Base-by-base conservation (phyloP, 2,329 filamentous ascomycete species). In the Acarospora socialis region DNA sequence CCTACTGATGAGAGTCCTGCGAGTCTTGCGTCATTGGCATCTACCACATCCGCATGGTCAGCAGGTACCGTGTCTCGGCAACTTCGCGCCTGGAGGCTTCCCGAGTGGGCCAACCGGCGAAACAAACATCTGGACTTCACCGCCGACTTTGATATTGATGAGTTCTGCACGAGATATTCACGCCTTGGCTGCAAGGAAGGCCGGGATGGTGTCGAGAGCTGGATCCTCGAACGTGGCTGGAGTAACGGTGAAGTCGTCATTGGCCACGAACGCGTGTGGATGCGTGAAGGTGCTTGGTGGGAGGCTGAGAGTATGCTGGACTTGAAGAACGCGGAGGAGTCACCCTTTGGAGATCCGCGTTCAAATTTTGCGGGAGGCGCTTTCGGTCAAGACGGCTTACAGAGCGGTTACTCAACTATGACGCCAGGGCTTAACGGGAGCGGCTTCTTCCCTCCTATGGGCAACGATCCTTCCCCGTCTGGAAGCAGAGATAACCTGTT, bases 261-360 rank as follows among this genome's bases (percentile, higher is more conserved):
- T 19, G 90, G 90, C 34, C 77, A 75, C 36, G 84, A 95, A 54
- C 80, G 90, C 19, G 75, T 98, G 24, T 98, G 90, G 90, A 86
- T 95, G 63, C 73, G 87, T 30, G 90, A 98, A 56, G 69, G 64
- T 35, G 81, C 86, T 2, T 98, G 90, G 87, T 95, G 87, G 87
- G 87, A 95, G 56, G 87, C 86, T 4, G 90, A 98, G 59, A 81
- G 73, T 39, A 92, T 94, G 80, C 74, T 95, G 17, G 90, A 98
- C 48, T 65, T 92, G 46, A 87, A 90, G 55, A 73, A 77, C 1
- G 63, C 68, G 32, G 69, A 73, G 55, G 43, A 33, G 38, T 29
- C 36, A 34, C 14, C 44, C 31, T 28, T 47, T 46, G 17, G 35
- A 24, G 37, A 60, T 57, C 51, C 52, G 2, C n/a, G n/a, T n/a